phyloP scores from a whole-genome alignment of 2,329 filamentous ascomycete species.

The Phoma herbarum region DNA sequence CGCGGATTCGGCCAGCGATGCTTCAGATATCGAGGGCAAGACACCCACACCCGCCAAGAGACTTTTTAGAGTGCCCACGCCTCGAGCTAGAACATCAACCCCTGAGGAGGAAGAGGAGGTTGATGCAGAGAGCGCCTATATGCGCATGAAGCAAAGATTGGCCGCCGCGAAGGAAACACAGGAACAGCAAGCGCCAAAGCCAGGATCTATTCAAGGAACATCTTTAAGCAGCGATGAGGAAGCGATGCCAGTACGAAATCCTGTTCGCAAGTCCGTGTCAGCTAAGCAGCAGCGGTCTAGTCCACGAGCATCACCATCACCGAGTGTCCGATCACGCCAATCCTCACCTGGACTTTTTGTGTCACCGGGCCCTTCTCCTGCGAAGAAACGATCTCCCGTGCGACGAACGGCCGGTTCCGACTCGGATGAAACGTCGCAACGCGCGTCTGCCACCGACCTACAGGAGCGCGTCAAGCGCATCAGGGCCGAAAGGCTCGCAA shows the following conservation, averaged over 20 bases:
- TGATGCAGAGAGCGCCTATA: slow-evolving; percentile 55
- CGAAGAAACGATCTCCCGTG: slow-evolving; percentile 43
- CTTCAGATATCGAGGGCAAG: slow-evolving; percentile 29
- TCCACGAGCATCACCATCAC: slow-evolving; percentile 28
- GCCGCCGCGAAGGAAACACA: slow-evolving; percentile 38
- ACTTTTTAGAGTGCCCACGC: neutral
- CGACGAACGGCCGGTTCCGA: slow-evolving; percentile 52
- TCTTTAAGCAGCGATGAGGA: slow-evolving; percentile 39
- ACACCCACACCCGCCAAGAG: slow-evolving; percentile 43
- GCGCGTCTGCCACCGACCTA: slow-evolving; percentile 67
- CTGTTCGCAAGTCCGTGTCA: slow-evolving; percentile 25
- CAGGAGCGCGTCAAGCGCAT: slow-evolving; percentile 77
- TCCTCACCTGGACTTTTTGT: slow-evolving; percentile 66
- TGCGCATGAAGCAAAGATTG: slow-evolving; percentile 58
- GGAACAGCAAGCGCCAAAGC: slow-evolving; percentile 22
- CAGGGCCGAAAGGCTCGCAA: slow-evolving; percentile 72
- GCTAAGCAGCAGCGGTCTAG: slow-evolving; percentile 21
- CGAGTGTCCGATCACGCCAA: slow-evolving; percentile 40
- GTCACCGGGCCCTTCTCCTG: slow-evolving; percentile 55
- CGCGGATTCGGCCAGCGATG: slow-evolving; percentile 48
- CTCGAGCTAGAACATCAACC: slow-evolving; percentile 5
- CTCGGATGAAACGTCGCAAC: slow-evolving; percentile 53
- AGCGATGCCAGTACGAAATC: slow-evolving; percentile 38
- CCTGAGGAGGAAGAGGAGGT: slow-evolving; percentile 38
- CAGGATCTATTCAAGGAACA: slow-evolving; percentile 15